These are phyloP conservation scores for Stephanodiscus minutulus DNA, from an alignment of 108 stramenopile genomes.

Conservation along the genomic window DNA sequence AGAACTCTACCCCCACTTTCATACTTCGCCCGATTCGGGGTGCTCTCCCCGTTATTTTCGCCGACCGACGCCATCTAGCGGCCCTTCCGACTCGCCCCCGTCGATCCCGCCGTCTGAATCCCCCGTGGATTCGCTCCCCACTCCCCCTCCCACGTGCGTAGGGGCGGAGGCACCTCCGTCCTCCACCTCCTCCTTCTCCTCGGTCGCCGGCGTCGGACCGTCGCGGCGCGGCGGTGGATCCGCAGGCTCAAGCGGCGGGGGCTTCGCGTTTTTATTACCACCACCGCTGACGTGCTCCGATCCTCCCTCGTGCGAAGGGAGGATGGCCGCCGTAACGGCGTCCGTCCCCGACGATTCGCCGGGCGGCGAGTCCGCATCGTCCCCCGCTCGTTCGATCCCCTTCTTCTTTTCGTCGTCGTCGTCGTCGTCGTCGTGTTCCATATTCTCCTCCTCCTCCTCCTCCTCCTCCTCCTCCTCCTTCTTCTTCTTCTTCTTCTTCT, in stretches of 20 bases:
- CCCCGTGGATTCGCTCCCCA: too few relatives aligned
- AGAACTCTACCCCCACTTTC: neutral
- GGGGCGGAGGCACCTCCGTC: neutral
- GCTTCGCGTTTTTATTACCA: neutral
- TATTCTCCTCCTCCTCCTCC: too few relatives aligned
- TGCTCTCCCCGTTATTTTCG: too few relatives aligned
- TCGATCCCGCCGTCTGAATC: too few relatives aligned
- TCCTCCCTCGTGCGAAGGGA: too few relatives aligned
- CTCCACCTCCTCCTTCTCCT: neutral
- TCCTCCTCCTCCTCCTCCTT: too few relatives aligned
- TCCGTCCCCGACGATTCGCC: too few relatives aligned
- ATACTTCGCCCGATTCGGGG: too few relatives aligned
- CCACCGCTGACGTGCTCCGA: neutral
- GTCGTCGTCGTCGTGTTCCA: too few relatives aligned
- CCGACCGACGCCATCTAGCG: too few relatives aligned
- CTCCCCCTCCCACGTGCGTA: neutral
- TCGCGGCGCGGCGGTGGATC: neutral
- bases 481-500: too few relatives aligned
- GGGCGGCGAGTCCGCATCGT: neutral
- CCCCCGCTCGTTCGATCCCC: neutral
- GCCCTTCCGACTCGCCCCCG: neutral
- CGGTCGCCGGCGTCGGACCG: neutral
- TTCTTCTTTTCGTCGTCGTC: neutral
- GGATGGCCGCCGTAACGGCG: too few relatives aligned
- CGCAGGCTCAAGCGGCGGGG: neutral